Conservation (phyloP, 2,329 filamentous ascomycete species). For the Salinomyces thailandicus region DNA sequence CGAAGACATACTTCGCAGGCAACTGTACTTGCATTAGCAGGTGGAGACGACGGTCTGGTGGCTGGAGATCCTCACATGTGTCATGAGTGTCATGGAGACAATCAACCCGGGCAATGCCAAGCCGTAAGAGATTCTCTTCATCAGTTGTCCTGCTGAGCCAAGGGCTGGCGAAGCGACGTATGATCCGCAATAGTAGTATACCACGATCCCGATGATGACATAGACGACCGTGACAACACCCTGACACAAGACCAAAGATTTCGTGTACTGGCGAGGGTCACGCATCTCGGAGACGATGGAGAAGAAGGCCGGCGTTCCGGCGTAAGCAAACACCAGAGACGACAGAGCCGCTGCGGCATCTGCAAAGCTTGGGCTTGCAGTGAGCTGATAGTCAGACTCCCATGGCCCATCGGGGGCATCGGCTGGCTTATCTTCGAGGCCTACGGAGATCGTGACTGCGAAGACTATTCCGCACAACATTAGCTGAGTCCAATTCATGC, state of each 20-base stretch:
- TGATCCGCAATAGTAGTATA: slow-evolving; percentile 54
- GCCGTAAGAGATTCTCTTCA: slow-evolving; percentile 57
- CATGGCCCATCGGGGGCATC: neutral
- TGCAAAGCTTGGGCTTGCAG: slow-evolving; percentile 23
- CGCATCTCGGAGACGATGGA: slow-evolving; percentile 55
- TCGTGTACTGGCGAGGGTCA: slow-evolving; percentile 49
- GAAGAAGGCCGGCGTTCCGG: slow-evolving; percentile 56
- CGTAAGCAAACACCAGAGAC: slow-evolving; percentile 60
- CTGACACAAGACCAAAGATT: slow-evolving; percentile 53
- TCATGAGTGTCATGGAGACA: slow-evolving; percentile 59
- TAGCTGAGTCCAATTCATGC: neutral
- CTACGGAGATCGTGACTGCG: neutral
- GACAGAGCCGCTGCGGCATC: slow-evolving; percentile 49
- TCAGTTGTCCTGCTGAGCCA: slow-evolving; percentile 44
- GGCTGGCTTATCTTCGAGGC: neutral
- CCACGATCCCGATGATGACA: slow-evolving; percentile 52
- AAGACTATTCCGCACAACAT: too few relatives aligned
- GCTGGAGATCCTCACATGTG: slow-evolving; percentile 55
- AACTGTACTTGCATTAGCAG: slow-evolving; percentile 47
- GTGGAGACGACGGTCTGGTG: slow-evolving; percentile 64
- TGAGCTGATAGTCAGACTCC: neutral
- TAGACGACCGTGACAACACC: slow-evolving; percentile 51
- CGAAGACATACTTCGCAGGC: slow-evolving; percentile 46
- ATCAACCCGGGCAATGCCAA: slow-evolving; percentile 61
- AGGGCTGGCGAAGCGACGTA: slow-evolving; percentile 56